Base-by-base conservation (phyloP, 208 protist species). In the Tritrichomonas musculus region DNA sequence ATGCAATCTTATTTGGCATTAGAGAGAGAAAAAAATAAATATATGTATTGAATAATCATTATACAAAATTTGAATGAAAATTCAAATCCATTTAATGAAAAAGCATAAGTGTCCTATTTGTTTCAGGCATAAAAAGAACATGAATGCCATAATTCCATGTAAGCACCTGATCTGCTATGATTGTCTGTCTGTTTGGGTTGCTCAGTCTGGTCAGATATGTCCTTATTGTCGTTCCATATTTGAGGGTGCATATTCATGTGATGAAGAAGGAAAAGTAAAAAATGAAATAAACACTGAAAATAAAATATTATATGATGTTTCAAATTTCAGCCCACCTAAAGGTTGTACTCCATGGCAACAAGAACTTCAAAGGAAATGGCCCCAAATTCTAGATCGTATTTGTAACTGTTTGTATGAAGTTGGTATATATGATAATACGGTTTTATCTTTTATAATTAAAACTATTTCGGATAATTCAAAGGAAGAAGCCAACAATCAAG, bases 371-470 rank as follows among this genome's bases (percentile, higher is more conserved):
- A 9, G 30, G 20, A 8, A 47, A n/a, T 82, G 73, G 73, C 4
- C 33, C 1, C 41, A 82, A 47, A 50, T 82, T 50, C 41, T 39
- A 82, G 0, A 82, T 8, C 47, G 41, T 47, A 39, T 82, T 47
- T 82, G 73, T 14, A 50, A 22, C 11, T 44, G 44, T 8, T 50
- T 82, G 27, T 50, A 30, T 82, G 8, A 36, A 50, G 30, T 47
- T 50, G 41, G 41, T 27, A 50, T 82, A 30, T 20, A 82, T 30
- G 41, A 82, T 50, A 30, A 82, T 47, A 41, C 41, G 22, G 50
- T 82, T 53, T 50, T 47, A 50, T 82, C 73, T n/a, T 50, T 82
- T 25, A 82, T 82, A 30, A 82, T 82, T 33, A 82, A 82, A 82
- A 82, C 25, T 30, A 17, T 82, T 50, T 50, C 73, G 11, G 17